Conservation (phyloP, 2,329 filamentous ascomycete genomes). For the Sarocladium kiliense region DNA sequence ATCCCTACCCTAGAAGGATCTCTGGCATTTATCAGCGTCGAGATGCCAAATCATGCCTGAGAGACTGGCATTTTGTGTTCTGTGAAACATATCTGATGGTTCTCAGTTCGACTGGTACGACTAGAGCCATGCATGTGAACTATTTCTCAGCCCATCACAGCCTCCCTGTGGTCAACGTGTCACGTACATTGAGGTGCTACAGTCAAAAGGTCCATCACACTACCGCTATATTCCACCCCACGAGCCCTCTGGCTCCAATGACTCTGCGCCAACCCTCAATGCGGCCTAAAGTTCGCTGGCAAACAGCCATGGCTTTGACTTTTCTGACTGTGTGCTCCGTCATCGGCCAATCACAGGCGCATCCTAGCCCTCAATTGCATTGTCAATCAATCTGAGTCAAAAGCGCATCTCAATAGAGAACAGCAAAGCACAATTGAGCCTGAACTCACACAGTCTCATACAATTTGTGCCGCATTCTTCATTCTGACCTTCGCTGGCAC, state of each 20-base stretch:
- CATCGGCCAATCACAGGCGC: slow-evolving; percentile 7
- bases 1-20: not conserved
- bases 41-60: not conserved
- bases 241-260: no score
- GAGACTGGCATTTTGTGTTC: no score
- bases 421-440: slow-evolving; percentile 5
- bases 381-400: slow-evolving; percentile 2
- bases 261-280: not conserved
- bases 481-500: not conserved
- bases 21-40: not conserved
- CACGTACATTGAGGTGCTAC: no score
- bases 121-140: no score
- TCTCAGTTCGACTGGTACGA: no score
- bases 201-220: no score
- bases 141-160: no score
- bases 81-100: no score
- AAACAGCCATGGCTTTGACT: not conserved
- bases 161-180: no score
- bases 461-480: not conserved
- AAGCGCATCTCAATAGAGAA: not conserved
- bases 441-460: slow-evolving; percentile 3
- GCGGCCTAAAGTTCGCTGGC: not conserved
- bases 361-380: not conserved
- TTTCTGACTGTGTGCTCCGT: not conserved
- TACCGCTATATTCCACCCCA: no score